Evolutionary conservation across 2,329 filamentous ascomycete species (phyloP).

Genomic region (Penicillium sp.): DNA sequence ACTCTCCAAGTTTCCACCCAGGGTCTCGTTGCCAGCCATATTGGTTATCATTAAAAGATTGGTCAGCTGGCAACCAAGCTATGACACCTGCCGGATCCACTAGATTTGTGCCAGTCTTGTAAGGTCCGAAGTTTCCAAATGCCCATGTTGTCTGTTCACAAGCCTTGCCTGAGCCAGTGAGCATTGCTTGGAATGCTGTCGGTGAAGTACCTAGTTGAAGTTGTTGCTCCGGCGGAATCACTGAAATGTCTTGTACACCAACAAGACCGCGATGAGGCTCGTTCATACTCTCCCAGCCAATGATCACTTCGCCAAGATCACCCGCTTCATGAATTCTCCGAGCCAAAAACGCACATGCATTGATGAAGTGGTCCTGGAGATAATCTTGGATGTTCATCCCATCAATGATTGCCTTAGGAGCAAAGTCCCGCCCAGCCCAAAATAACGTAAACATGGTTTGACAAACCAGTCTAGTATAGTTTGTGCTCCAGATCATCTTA

Average conservation of each 20-base stretch:
- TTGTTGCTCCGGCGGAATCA: constrained; percentile 76
- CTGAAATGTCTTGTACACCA: constrained; percentile 69
- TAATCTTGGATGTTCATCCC: constrained; percentile 95
- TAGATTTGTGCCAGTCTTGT: constrained; percentile 72
- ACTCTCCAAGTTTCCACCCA: constrained; percentile 86
- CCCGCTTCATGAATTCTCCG: constrained; percentile 79
- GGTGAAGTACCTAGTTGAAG: constrained; percentile 87
- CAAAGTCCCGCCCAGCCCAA: constrained; percentile 82
- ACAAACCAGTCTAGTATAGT: constrained; percentile 78
- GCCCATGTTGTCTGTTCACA: constrained; percentile 88
- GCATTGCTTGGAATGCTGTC: constrained; percentile 85
- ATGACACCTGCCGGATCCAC: constrained; percentile 79
- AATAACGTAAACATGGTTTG: constrained; percentile 92
- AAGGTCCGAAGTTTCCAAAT: constrained; percentile 84
- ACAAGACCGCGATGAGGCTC: constrained; percentile 86
- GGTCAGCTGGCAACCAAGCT: constrained; percentile 73
- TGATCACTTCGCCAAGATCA: constrained; percentile 73
- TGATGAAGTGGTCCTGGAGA: constrained; percentile 75
- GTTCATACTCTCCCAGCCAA: constrained; percentile 95
- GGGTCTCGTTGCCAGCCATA: constrained; percentile 87
- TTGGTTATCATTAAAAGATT: constrained; percentile 61
- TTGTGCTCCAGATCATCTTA: constrained; percentile 99
- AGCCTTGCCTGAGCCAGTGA: constrained; percentile 81
- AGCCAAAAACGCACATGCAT: constrained; percentile 71
- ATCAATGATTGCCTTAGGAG: constrained; percentile 90